Evolutionary conservation across 1,284 basidiomycete genomes (phyloP).

Genomic region (Phlebopus sp.): DNA sequence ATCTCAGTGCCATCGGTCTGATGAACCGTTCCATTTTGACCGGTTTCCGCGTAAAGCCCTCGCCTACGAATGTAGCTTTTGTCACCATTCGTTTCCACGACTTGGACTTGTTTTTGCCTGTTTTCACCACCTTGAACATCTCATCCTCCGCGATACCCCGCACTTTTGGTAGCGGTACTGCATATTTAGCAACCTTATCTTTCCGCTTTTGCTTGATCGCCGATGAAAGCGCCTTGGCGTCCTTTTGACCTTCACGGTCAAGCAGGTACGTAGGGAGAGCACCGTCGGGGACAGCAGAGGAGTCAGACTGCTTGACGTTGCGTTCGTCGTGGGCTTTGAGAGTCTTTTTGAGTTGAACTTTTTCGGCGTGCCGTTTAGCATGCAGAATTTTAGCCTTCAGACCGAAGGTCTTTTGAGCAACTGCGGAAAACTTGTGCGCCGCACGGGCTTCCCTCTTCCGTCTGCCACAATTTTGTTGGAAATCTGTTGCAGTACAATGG

Average conservation of each 20-base stretch:
- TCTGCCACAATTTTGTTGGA: slow-evolving; percentile 41
- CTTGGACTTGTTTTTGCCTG: slow-evolving; percentile 96
- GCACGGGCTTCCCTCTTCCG: slow-evolving; percentile 93
- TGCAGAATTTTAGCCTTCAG: slow-evolving; percentile 98
- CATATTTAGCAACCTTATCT: slow-evolving; percentile 98
- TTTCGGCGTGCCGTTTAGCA: slow-evolving; percentile 93
- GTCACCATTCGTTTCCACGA: slow-evolving; percentile 99
- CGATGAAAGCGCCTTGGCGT: slow-evolving; percentile 95
- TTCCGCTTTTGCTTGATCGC: slow-evolving; percentile 99
- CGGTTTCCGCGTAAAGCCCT: slow-evolving; percentile 97
- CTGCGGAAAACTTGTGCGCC: slow-evolving; percentile 84
- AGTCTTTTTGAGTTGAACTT: slow-evolving; percentile 98
- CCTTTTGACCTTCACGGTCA: slow-evolving; percentile 95
- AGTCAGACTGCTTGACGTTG: slow-evolving; percentile 93
- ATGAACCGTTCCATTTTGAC: slow-evolving; percentile 99
- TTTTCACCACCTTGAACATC: slow-evolving; percentile 99
- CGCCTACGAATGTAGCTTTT: slow-evolving; percentile 98
- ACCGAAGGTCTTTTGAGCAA: slow-evolving; percentile 94
- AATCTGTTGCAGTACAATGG: background rate
- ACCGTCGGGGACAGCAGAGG: slow-evolving; percentile 78
- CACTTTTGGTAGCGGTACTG: slow-evolving; percentile 95
- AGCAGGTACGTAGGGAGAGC: slow-evolving; percentile 94
- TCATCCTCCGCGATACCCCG: slow-evolving; percentile 99
- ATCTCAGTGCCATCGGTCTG: slow-evolving; percentile 94
- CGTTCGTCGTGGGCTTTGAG: slow-evolving; percentile 99